phyloP scores from a whole-genome alignment of 176 grass and related monocot species.

The Eleusine indica region DNA sequence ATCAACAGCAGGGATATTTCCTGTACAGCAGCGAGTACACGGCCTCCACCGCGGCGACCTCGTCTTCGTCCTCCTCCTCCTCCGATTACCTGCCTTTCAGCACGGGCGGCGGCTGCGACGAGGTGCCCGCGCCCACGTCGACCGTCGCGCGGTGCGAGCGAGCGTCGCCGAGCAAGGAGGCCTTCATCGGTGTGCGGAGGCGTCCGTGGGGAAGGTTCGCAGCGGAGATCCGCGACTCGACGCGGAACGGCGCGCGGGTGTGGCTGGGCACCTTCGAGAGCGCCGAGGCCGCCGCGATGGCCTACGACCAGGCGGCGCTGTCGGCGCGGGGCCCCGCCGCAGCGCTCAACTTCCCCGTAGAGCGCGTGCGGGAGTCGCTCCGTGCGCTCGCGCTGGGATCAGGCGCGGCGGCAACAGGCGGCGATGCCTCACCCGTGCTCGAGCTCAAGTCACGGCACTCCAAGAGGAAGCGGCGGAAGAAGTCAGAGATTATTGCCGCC shows the following conservation, averaged over 20 bases:
- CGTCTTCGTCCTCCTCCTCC: background rate
- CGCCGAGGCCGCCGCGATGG: slow-evolving; percentile 68
- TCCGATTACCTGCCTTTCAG: background rate
- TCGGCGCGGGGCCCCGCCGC: background rate
- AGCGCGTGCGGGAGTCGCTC: slow-evolving; percentile 24
- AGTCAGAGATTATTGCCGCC: background rate
- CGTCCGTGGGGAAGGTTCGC: background rate
- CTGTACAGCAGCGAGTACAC: background rate
- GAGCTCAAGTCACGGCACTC: slow-evolving; percentile 26
- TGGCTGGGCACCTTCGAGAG: slow-evolving; percentile 90
- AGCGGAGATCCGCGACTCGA: slow-evolving; percentile 2
- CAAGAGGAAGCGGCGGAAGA: slow-evolving; percentile 18
- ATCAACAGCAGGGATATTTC: background rate
- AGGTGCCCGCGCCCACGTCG: background rate
- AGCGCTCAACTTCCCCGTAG: slow-evolving; percentile 25
- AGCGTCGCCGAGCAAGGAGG: background rate
- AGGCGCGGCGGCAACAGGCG: background rate
- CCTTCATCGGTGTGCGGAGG: slow-evolving; percentile 1
- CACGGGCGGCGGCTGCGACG: background rate
- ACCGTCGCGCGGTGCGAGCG: background rate
- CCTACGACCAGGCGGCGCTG: slow-evolving; percentile 6
- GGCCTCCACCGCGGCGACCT: background rate
- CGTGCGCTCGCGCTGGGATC: background rate
- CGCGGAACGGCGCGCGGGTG: slow-evolving; percentile 51
- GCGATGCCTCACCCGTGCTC: slow-evolving; percentile 2